Percentiles rank a stretch among this genome's conserved stretches.
phyloP scores from a whole-genome alignment of 2,329 filamentous ascomycete genomes.

The Apiospora malaysiana region DNA sequence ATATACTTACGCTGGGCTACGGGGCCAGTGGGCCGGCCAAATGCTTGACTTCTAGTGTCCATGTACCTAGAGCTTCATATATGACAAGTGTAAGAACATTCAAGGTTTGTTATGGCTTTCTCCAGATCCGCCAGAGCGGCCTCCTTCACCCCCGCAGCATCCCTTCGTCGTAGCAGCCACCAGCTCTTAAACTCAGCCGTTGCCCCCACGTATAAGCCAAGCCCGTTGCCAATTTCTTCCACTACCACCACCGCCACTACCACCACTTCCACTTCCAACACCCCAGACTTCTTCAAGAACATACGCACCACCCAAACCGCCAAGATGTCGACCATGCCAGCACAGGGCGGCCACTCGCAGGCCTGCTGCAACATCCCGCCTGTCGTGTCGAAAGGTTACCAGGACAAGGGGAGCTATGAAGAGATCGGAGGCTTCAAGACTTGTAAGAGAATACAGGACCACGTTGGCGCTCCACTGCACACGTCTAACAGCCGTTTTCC shows the following conservation, averaged over 20 bases:
- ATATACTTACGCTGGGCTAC: neutral
- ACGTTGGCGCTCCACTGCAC: neutral
- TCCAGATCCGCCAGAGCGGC: conserved; percentile 11
- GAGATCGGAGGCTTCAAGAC: conserved; percentile 62
- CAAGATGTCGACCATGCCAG: conserved; percentile 57
- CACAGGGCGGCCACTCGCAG: conserved; percentile 58
- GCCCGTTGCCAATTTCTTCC: neutral
- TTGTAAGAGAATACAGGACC: conserved; percentile 40
- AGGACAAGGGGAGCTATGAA: conserved; percentile 61
- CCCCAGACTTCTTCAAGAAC: neutral
- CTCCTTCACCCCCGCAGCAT: neutral
- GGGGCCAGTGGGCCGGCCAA: neutral
- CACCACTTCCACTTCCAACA: conserved; percentile 7
- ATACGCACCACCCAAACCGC: conserved; percentile 24
- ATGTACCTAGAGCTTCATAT: neutral
- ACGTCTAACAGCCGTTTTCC: neutral
- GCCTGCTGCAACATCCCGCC: conserved; percentile 66
- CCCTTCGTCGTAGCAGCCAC: neutral
- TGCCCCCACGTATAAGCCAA: neutral
- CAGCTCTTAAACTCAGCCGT: conserved; percentile 6
- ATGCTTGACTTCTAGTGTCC: neutral
- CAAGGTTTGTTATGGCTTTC: neutral
- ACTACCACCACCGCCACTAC: neutral
- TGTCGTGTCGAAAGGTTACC: conserved; percentile 60
- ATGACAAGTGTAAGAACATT: neutral